Base-by-base conservation (phyloP, 2,329 filamentous ascomycete genomes). In the Fusarium sp. region DNA sequence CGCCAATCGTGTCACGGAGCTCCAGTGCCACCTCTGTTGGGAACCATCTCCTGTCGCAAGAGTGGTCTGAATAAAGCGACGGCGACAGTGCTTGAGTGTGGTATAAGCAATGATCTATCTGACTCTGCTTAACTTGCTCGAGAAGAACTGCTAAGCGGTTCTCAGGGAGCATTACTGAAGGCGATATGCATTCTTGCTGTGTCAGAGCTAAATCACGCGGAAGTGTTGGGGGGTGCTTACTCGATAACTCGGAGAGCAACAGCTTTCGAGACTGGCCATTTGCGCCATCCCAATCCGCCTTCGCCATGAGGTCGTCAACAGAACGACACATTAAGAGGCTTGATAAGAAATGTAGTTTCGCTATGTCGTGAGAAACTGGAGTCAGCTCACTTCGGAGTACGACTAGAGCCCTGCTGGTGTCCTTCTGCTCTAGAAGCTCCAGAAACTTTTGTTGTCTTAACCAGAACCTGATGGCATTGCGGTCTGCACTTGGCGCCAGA, bases 91-190 rank as follows among this genome's bases (percentile, higher is more conserved):
- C 86, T 6, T 90, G 94, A 56, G 97, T 98, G 81, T 99, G 96
- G 79, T 94, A 98, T 41, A 94, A 82, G 78, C 96, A 99, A 30
- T 88, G 88, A 54, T 90, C 88, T 62, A 98, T 92, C 81, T 98
- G 95, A 68, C 86, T 89, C 66, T 91, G 87, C 78, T 98, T 97
- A 40, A 97, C 90, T 71, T 97, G 90, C 61, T 94, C 87, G 55
- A 99, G 83, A 18, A 99, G 84, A 34, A 90, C 87, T 3, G 94
- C 93, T 46, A 99, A 84, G 9, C 96, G 91, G 78, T 96, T 93
- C 76, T 97, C 93, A 3, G 96, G 96, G 57, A 99, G 92, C 94
- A 99, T 98, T 46, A 97, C 93, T 6, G 94, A 96, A 0, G 96
- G 95, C 3, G 96, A 97, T 78, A 99, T 97, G 60, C 90, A 97